These are phyloP conservation scores for Tolypocladium ophioglossoides DNA, from an alignment of 2,329 filamentous ascomycete species.

Conservation along the genomic window DNA sequence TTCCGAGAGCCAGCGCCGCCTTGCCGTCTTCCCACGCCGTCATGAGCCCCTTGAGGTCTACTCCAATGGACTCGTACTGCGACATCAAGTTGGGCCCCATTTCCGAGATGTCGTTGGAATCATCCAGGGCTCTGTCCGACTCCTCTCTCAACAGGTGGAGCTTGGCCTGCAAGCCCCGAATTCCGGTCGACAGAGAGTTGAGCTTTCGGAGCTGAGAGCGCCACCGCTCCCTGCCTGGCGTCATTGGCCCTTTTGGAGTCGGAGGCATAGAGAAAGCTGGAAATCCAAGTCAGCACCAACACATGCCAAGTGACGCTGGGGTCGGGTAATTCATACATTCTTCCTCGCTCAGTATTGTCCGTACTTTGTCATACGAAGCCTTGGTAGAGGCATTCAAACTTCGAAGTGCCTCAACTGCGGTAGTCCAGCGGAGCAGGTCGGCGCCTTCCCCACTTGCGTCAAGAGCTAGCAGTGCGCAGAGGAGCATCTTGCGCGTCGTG, in stretches of 20 bases:
- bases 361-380: slow-evolving; percentile 54
- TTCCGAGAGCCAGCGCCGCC: slow-evolving; percentile 67
- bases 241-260: slow-evolving; percentile 49
- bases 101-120: slow-evolving; percentile 61
- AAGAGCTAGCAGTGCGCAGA: slow-evolving; percentile 82
- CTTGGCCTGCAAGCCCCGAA: slow-evolving; percentile 87
- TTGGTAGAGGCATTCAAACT: slow-evolving; percentile 51
- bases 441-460: slow-evolving; percentile 69
- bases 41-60: slow-evolving; percentile 71
- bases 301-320: background rate
- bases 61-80: slow-evolving; percentile 91
- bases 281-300: slow-evolving; percentile 3
- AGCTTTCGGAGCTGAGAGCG: slow-evolving; percentile 82
- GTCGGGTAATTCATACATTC: slow-evolving; percentile 47
- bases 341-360: slow-evolving; percentile 63
- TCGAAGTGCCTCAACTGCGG: slow-evolving; percentile 65
- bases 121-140: slow-evolving; percentile 68
- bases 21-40: slow-evolving; percentile 83
- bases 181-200: slow-evolving; percentile 78
- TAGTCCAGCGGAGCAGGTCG: slow-evolving; percentile 70
- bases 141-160: slow-evolving; percentile 87
- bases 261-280: slow-evolving; percentile 42
- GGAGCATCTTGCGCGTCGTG: slow-evolving; percentile 69
- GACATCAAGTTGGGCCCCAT: slow-evolving; percentile 69
- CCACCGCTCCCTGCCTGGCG: slow-evolving; percentile 72